phyloP scores from a whole-genome alignment of 202 grass and related monocot species.

The Alloteropsis angusta region DNA sequence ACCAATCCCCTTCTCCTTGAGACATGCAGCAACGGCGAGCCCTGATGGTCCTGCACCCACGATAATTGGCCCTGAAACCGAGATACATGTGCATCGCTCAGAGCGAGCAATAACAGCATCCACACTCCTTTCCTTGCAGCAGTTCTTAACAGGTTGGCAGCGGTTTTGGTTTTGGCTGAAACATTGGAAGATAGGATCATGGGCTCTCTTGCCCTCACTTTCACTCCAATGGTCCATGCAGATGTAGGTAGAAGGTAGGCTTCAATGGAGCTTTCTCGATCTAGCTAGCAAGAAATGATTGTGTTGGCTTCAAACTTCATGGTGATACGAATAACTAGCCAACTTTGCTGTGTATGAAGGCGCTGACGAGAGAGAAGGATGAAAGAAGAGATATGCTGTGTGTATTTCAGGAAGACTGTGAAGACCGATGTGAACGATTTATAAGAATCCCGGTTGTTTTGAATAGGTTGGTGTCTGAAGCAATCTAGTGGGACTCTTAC shows the following conservation, averaged over 20 bases:
- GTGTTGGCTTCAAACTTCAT: constrained; percentile 25
- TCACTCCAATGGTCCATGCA: constrained; percentile 68
- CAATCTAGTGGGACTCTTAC: constrained; percentile 12
- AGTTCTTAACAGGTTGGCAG: constrained; percentile 16
- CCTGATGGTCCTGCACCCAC: constrained; percentile 96
- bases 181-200: constrained; percentile 59
- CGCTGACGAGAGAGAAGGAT: constrained; percentile 18
- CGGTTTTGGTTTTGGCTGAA: constrained; percentile 46
- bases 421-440: constrained; percentile 15
- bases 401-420: constrained; percentile 20
- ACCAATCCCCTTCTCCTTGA: constrained; percentile 59
- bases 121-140: constrained; percentile 24
- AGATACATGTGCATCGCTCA: constrained; percentile 30
- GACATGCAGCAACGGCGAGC: constrained; percentile 86
- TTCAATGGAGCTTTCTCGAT: constrained; percentile 28
- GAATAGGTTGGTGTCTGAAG: background rate
- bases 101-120: constrained; percentile 6
- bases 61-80: constrained; percentile 59
- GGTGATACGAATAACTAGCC: background rate
- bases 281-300: constrained; percentile 30
- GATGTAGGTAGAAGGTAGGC: constrained; percentile 10
- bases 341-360: constrained; percentile 21
- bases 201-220: constrained; percentile 72
- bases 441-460: constrained; percentile 25
- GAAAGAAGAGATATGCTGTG: constrained; percentile 15